Evolutionary conservation across 2,329 filamentous ascomycete species (phyloP), one percentile per base, ranked within the genome.

Genomic region (Ascomycota sp.): DNA sequence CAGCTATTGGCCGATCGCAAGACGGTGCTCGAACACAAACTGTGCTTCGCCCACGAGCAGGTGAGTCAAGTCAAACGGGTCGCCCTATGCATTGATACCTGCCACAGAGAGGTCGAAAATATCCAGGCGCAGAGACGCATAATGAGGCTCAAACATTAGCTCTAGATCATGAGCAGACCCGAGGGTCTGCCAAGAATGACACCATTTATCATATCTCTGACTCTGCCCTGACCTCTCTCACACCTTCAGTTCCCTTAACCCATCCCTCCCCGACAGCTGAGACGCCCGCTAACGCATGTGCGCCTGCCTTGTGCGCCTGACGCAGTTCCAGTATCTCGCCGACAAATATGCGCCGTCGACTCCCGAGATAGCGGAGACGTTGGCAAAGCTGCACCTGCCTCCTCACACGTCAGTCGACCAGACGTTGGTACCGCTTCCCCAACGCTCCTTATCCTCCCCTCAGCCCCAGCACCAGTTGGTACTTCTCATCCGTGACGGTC

Each of bases 151-250:
- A 51, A 35, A 9, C 48, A 48, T 76, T 80, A 81, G 76, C 76
- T 82, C 76, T 81, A 81, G 76, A 81, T 78, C 75, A 75, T 63
- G 65, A 80, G 72, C 63, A 67, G 57, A 63, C 34, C 35, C n/a
- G n/a, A n/a, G n/a, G n/a, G 39, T 41, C 40, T 53, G 50, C 51
- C 46, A 53, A 68, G 75, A 78, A 63, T 59, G 71, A 77, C 52
- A 68, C 48, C 39, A 42, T 50, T 57, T 42, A 23, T n/a, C 13
- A 27, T 28, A 25, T 19, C 33, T 37, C 40, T 39, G 38, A 41
- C 29, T 39, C 31, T 43, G 37, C 9, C n/a, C n/a, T n/a, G n/a
- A n/a, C n/a, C n/a, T 21, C 25, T 28, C 27, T 28, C 25, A 28
- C 31, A 27, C 27, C 31, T 33, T 33, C 17, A 39, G 40, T 27